Percentiles rank a stretch among this genome's conserved stretches.
Evolutionary conservation across 768 basidiomycete species (phyloP).

Genomic region (Melanogaster broomeanus): DNA sequence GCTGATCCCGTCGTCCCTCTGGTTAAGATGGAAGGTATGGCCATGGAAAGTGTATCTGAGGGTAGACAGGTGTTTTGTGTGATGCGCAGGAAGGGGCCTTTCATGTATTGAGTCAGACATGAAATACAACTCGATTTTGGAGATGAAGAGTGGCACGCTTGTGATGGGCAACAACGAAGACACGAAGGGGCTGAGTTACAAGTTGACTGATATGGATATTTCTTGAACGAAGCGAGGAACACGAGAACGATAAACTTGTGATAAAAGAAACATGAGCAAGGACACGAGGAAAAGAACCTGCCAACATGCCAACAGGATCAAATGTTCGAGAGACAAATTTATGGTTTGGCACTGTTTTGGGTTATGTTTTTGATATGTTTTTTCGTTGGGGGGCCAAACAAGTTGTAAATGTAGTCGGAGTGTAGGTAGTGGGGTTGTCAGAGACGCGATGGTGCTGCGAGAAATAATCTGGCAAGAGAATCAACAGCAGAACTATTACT

Average conservation of each 20-base stretch:
- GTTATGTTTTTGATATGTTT: background rate
- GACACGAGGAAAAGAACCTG: background rate
- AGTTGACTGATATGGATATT: background rate
- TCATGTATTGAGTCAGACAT: background rate
- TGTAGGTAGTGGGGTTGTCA: background rate
- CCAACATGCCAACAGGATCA: background rate
- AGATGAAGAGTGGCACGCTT: background rate
- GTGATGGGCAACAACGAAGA: background rate
- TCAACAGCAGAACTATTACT: background rate
- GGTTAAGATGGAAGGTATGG: conserved; percentile 48
- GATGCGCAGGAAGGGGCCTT: conserved; percentile 49
- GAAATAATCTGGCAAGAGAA: background rate
- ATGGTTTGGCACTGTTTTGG: background rate
- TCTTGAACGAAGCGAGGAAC: background rate
- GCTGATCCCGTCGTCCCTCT: conserved; percentile 59
- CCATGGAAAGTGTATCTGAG: conserved; percentile 47
- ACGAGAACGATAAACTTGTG: conserved; percentile 1
- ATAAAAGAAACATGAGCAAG: background rate
- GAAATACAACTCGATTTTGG: background rate
- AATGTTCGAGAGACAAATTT: background rate
- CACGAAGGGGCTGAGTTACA: background rate
- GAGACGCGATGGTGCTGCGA: background rate
- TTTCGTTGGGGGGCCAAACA: background rate
- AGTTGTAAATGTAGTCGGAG: no score
- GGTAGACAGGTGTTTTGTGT: conserved; percentile 59